Conservation (phyloP, 2,329 filamentous ascomycete species). For the Mycogone perniciosa region DNA sequence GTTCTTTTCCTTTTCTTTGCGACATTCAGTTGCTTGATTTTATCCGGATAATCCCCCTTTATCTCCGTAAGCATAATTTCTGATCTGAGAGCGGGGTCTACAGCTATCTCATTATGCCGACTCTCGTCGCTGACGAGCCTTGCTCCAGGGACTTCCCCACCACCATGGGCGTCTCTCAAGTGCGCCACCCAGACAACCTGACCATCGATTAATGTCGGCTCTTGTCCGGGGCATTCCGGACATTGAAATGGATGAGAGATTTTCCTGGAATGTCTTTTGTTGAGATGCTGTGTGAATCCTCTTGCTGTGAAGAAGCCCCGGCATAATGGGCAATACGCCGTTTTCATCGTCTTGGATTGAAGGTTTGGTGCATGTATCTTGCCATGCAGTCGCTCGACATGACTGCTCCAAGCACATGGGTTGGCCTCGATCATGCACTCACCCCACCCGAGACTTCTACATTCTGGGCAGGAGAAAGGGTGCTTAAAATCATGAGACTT, state of each 20-base stretch:
- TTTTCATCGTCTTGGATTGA: neutral
- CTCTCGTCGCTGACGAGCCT: slow-evolving; percentile 1
- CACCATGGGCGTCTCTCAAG: neutral
- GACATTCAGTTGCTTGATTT: slow-evolving; percentile 1
- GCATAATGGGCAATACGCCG: slow-evolving; percentile 5
- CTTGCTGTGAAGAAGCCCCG: neutral
- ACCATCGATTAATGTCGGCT: neutral
- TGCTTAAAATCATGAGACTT: too few species aligned
- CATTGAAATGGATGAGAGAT: slow-evolving; percentile 2
- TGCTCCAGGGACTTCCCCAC: neutral
- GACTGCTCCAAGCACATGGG: slow-evolving; percentile 1
- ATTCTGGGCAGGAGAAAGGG: too few species aligned
- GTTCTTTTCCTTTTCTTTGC: neutral
- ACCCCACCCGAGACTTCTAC: neutral
- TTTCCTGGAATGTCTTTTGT: slow-evolving; percentile 3
- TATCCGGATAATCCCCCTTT: neutral
- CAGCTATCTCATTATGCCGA: too few species aligned
- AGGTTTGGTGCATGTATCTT: slow-evolving; percentile 1
- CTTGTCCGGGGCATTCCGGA: neutral
- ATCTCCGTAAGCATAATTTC: neutral
- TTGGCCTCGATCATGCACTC: slow-evolving; percentile 1
- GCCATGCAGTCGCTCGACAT: slow-evolving; percentile 1
- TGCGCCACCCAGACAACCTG: slow-evolving; percentile 1
- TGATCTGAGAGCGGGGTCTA: too few species aligned
- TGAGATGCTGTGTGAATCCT: slow-evolving; percentile 4